These are phyloP conservation scores for Lepidium aucheri DNA, from an alignment of 345 rosid species.

Conservation along the genomic window DNA sequence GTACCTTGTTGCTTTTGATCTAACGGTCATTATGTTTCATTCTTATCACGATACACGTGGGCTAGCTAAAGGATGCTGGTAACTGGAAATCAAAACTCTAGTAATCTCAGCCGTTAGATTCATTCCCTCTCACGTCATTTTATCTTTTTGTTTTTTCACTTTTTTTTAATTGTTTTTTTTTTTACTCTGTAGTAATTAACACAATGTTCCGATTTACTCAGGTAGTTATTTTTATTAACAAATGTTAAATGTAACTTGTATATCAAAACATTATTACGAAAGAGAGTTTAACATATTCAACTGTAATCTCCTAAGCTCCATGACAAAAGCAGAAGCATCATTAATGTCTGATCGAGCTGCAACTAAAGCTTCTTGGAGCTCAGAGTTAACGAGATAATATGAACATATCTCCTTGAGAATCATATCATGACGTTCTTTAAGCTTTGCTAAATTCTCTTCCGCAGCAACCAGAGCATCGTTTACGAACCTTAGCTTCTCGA, in stretches of 20 bases:
- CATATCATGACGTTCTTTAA: slow-evolving; percentile 52
- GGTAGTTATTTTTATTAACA: too few relatives aligned
- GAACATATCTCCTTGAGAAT: slow-evolving; percentile 37
- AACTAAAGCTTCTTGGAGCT: slow-evolving; percentile 38
- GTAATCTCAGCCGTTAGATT: slow-evolving; percentile 13
- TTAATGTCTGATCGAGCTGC: slow-evolving; percentile 41
- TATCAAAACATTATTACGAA: background rate
- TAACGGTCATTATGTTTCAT: background rate
- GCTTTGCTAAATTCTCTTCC: slow-evolving; percentile 40
- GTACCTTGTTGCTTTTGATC: slow-evolving; percentile 2
- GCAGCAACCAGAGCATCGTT: slow-evolving; percentile 44
- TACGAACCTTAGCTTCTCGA: slow-evolving; percentile 41
- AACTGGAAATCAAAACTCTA: background rate
- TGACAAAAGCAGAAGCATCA: slow-evolving; percentile 39
- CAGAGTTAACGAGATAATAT: slow-evolving; percentile 38
- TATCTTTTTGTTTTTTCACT: too few relatives aligned
- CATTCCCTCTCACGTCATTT: background rate
- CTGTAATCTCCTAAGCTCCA: slow-evolving; percentile 42
- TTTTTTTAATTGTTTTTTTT: too few relatives aligned
- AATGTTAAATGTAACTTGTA: too few relatives aligned
- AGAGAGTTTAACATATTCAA: slow-evolving; percentile 35
- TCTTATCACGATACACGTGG: background rate
- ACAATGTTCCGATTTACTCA: too few relatives aligned
- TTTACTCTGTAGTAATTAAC: too few relatives aligned
- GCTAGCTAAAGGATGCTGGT: background rate